phyloP scores from a whole-genome alignment of 2,329 filamentous ascomycete genomes.

The Venturia nashicola region DNA sequence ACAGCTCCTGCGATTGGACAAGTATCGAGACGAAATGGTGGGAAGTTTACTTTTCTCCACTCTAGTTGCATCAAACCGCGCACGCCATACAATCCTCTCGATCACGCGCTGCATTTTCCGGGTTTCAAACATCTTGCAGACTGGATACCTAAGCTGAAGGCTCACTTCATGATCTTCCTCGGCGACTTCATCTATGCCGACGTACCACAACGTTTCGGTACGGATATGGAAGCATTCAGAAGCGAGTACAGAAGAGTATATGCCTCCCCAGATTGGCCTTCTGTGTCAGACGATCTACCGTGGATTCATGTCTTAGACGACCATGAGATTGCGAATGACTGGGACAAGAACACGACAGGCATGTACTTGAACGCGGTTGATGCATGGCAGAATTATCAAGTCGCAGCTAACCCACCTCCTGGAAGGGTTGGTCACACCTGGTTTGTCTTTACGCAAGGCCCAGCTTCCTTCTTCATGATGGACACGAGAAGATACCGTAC shows the following conservation, averaged over 20 bases:
- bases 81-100: constrained; percentile 77
- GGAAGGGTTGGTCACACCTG: constrained; percentile 60
- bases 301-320: constrained; percentile 73
- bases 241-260: constrained; percentile 95
- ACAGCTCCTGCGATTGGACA: constrained; percentile 61
- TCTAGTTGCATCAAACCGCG: constrained; percentile 87
- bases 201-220: constrained; percentile 70
- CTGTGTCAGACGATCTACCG: constrained; percentile 29
- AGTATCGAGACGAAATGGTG: constrained; percentile 37
- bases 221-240: constrained; percentile 62
- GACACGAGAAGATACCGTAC: constrained; percentile 83
- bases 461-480: constrained; percentile 86
- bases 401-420: constrained; percentile 66
- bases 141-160: constrained; percentile 57
- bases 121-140: constrained; percentile 67
- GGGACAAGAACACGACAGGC: constrained; percentile 69
- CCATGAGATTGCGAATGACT: constrained; percentile 93
- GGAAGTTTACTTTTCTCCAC: constrained; percentile 75
- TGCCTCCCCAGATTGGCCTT: constrained; percentile 79
- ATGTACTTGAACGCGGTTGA: constrained; percentile 71
- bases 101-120: constrained; percentile 70
- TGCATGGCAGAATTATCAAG: constrained; percentile 80
- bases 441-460: constrained; percentile 80
- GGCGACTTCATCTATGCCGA: constrained; percentile 88
- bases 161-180: constrained; percentile 61